These are phyloP conservation scores for Melanopsichium pennsylvanicum DNA, from an alignment of 1,284 basidiomycete species.

Conservation along the genomic window DNA sequence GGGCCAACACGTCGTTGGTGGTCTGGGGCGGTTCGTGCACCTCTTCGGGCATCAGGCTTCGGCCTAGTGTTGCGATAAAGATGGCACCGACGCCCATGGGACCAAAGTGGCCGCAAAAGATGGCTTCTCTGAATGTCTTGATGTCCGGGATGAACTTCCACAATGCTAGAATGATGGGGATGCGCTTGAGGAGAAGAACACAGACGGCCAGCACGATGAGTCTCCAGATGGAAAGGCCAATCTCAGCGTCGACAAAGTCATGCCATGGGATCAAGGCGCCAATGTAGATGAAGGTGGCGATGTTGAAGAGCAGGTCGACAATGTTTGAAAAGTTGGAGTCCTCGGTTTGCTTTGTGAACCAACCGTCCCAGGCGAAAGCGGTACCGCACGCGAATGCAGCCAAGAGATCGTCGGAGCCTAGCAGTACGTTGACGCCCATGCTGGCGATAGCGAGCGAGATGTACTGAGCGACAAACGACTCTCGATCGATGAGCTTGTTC, in stretches of 20 bases:
- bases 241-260: conserved; percentile 50
- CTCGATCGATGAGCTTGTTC: conserved; percentile 89
- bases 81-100: conserved; percentile 65
- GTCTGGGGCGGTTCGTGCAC: conserved; percentile 55
- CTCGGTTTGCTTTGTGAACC: conserved; percentile 95
- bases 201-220: conserved; percentile 60
- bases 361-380: conserved; percentile 92
- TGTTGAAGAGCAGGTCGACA: conserved; percentile 77
- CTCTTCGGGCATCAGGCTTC: conserved; percentile 57
- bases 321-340: conserved; percentile 86
- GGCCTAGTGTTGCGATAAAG: conserved; percentile 62
- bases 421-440: conserved; percentile 70
- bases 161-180: conserved; percentile 61
- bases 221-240: conserved; percentile 57
- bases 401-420: conserved; percentile 64
- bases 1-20: conserved; percentile 58
- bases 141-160: conserved; percentile 66
- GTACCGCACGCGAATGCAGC: conserved; percentile 92
- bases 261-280: conserved; percentile 65
- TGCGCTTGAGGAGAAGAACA: conserved; percentile 60
- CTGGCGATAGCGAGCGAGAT: conserved; percentile 82
- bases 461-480: conserved; percentile 90
- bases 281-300: conserved; percentile 65
- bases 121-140: conserved; percentile 65
- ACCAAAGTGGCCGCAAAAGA: conserved; percentile 65